Evolutionary conservation across 768 basidiomycete species (phyloP).

Genomic region (Lactarius psammicola): DNA sequence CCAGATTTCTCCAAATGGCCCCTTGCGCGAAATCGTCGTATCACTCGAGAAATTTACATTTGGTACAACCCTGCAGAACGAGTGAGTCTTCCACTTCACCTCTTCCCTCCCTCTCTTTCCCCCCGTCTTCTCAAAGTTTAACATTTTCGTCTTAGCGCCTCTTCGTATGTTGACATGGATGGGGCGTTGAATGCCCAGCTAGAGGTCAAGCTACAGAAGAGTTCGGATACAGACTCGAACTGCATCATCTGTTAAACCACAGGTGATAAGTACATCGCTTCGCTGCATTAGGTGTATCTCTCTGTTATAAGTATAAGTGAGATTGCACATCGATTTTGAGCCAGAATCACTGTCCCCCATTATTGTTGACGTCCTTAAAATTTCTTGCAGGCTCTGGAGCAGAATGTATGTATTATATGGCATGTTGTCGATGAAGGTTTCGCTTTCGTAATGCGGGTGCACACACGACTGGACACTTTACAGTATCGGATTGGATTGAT

Average conservation of each 20-base stretch:
- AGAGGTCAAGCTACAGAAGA: conserved; percentile 26
- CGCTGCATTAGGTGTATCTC: background rate
- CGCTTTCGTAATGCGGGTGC: background rate
- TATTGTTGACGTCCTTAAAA: background rate
- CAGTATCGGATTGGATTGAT: background rate
- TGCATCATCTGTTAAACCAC: conserved; percentile 26
- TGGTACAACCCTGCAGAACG: conserved; percentile 18
- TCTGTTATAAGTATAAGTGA: background rate
- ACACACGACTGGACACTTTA: too few species aligned
- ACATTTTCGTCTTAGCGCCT: conserved; percentile 7
- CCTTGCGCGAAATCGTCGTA: conserved; percentile 17
- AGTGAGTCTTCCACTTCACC: conserved; percentile 10
- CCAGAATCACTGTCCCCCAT: background rate
- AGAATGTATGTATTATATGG: background rate
- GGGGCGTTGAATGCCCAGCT: conserved; percentile 28
- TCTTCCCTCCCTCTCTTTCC: too few species aligned
- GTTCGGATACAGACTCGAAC: background rate
- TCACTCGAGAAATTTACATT: conserved; percentile 14
- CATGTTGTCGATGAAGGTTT: background rate
- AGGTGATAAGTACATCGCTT: background rate
- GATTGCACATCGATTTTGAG: background rate
- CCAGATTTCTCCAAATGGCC: conserved; percentile 16
- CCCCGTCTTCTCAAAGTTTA: background rate
- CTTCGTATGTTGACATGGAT: conserved; percentile 19
- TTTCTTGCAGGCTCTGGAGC: background rate